These are phyloP conservation scores for Trichoderma sp. DNA, from an alignment of 2,329 filamentous ascomycete genomes.

Conservation along the genomic window DNA sequence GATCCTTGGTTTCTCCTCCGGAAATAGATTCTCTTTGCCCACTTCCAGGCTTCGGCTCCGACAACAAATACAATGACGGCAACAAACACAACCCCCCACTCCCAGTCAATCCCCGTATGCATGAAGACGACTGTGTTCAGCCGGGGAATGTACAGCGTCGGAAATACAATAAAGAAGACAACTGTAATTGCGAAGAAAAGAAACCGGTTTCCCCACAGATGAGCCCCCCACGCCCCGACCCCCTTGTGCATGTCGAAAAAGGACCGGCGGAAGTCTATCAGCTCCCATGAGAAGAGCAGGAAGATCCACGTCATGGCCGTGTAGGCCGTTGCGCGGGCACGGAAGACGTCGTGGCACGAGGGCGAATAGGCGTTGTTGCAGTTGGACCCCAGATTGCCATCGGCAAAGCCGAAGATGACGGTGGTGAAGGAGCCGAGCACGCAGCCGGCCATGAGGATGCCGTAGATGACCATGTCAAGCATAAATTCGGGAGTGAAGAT, in stretches of 20 bases:
- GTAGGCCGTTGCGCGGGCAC: conserved; percentile 63
- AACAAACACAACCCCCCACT: conserved; percentile 66
- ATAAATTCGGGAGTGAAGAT: conserved; percentile 65
- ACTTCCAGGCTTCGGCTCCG: conserved; percentile 66
- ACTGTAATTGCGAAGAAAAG: conserved; percentile 48
- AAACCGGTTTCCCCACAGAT: conserved; percentile 55
- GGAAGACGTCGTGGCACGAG: conserved; percentile 57
- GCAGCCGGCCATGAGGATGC: conserved; percentile 60
- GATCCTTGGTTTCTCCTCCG: conserved; percentile 26
- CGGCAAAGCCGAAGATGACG: conserved; percentile 53
- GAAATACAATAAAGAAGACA: conserved; percentile 56
- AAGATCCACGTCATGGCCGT: conserved; percentile 66
- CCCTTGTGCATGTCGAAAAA: conserved; percentile 55
- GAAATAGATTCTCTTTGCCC: conserved; percentile 57
- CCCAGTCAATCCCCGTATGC: conserved; percentile 63
- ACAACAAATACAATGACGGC: conserved; percentile 59
- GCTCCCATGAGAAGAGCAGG: conserved; percentile 67
- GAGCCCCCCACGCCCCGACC: conserved; percentile 51
- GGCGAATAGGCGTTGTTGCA: conserved; percentile 54
- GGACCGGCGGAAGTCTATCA: conserved; percentile 61
- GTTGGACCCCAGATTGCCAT: conserved; percentile 54
- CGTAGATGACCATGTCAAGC: conserved; percentile 61
- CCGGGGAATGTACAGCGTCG: conserved; percentile 64
- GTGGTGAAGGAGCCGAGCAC: conserved; percentile 56
- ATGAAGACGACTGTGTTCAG: conserved; percentile 64